Evolutionary conservation across 371 early-diverging fungal genomes (phyloP).

Genomic region (Apophysomyces elegans): DNA sequence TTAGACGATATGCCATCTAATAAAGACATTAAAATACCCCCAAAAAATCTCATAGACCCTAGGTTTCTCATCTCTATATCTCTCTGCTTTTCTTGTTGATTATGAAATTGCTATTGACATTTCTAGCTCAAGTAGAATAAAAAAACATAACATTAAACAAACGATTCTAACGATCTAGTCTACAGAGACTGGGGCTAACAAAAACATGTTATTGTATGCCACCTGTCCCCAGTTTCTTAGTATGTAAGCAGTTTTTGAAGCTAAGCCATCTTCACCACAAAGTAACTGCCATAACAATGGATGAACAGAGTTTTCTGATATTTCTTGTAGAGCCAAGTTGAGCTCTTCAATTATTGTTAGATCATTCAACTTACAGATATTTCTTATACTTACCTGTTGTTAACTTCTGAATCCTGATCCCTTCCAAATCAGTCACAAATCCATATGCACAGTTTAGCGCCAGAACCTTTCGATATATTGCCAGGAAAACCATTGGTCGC

Average conservation of each 20-base stretch:
- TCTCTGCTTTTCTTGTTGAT: too few species aligned
- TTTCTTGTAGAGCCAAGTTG: slow-evolving; percentile 6
- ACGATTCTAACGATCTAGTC: too few species aligned
- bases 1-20: too few species aligned
- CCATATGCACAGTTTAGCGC: slow-evolving; percentile 18
- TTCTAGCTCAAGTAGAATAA: too few species aligned
- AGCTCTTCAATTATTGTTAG: slow-evolving; percentile 23
- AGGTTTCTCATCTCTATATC: too few species aligned
- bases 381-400: slow-evolving; percentile 19
- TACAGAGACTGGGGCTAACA: slow-evolving; percentile 15
- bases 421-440: slow-evolving; percentile 3
- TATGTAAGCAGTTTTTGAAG: slow-evolving; percentile 18
- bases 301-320: slow-evolving; percentile 30
- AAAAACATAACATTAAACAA: too few species aligned
- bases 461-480: slow-evolving; percentile 31
- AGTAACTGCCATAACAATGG: slow-evolving; percentile 39
- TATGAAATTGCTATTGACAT: too few species aligned
- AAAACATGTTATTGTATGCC: slow-evolving; percentile 12
- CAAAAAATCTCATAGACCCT: too few species aligned
- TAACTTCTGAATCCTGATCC: slow-evolving; percentile 1
- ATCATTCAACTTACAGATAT: not conserved
- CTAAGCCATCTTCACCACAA: slow-evolving; percentile 32
- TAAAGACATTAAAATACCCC: too few species aligned
- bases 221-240: slow-evolving; percentile 18
- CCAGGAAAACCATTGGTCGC: slow-evolving; percentile 32